phyloP scores from a whole-genome alignment of 352 stramenopile genomes.

The Pythium sp. region DNA sequence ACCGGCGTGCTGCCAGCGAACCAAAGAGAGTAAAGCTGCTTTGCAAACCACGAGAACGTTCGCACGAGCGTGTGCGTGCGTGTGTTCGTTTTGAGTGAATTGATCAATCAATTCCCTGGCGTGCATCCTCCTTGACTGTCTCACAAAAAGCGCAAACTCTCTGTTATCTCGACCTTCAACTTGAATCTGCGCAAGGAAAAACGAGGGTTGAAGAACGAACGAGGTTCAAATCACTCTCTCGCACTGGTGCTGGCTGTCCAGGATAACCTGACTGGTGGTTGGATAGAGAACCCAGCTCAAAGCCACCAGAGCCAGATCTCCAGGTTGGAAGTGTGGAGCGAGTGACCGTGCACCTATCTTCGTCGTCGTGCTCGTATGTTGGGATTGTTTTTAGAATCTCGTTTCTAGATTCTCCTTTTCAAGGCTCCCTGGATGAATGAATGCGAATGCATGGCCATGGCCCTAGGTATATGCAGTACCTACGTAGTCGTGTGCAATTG shows the following conservation, averaged over 20 bases:
- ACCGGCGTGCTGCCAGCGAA: background rate
- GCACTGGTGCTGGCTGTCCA: no score
- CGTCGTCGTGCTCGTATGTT: background rate
- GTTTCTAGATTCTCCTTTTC: background rate
- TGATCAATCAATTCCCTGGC: background rate
- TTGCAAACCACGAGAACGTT: conserved; percentile 1
- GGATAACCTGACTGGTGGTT: background rate
- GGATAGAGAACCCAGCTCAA: background rate
- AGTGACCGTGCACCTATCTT: background rate
- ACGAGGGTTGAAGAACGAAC: background rate
- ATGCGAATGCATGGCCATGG: background rate
- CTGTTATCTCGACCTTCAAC: background rate
- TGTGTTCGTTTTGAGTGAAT: background rate
- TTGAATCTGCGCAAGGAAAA: background rate
- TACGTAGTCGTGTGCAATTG: background rate
- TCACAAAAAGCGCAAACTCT: background rate
- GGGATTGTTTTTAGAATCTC: background rate
- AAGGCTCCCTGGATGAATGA: background rate
- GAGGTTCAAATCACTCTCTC: background rate
- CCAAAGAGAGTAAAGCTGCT: background rate
- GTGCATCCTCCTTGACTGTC: background rate
- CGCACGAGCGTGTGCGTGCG: no score
- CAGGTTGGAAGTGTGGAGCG: background rate
- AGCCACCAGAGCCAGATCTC: background rate
- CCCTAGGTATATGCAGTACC: no score